Evolutionary conservation across 1,139 yeast species (phyloP).

Genomic region (Starmera stellimalicola): DNA sequence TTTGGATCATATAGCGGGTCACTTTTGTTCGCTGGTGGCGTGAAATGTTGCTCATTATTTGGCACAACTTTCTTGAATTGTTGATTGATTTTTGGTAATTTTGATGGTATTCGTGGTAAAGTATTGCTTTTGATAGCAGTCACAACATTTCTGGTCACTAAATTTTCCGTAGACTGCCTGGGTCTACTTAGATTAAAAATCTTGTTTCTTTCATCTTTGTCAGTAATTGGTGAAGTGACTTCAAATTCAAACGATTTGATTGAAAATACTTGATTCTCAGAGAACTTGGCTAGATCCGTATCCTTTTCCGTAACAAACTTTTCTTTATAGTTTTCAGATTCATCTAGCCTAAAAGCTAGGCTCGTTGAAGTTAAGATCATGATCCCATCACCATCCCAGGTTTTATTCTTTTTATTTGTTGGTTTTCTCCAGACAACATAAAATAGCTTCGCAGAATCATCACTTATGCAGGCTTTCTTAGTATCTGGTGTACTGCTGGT

Average conservation of each 20-base stretch:
- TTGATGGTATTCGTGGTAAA: conserved; percentile 2
- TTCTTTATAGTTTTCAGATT: conserved; percentile 21
- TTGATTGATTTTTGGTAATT: conserved; percentile 4
- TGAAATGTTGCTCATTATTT: conserved; percentile 4
- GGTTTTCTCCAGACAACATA: conserved; percentile 40
- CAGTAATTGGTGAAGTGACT: conserved; percentile 34
- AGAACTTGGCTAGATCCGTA: conserved; percentile 15
- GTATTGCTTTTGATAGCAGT: neutral
- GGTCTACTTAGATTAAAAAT: conserved; percentile 3
- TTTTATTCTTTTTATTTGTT: conserved; percentile 70
- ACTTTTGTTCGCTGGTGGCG: conserved; percentile 9
- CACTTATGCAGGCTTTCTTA: neutral
- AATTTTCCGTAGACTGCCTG: conserved; percentile 3
- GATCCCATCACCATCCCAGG: conserved; percentile 92
- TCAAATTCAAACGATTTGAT: conserved; percentile 48
- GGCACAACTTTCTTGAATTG: conserved; percentile 14
- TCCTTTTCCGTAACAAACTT: conserved; percentile 12
- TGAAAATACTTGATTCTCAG: conserved; percentile 33
- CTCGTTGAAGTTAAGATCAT: conserved; percentile 23
- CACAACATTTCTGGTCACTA: neutral
- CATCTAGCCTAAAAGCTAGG: conserved; percentile 20
- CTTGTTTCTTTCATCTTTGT: conserved; percentile 12
- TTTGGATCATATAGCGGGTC: conserved; percentile 32
- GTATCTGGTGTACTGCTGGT: neutral
- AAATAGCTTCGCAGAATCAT: conserved; percentile 9